These are phyloP conservation scores for Amanita pallidorosea DNA, from an alignment of 768 basidiomycete species.

Conservation along the genomic window DNA sequence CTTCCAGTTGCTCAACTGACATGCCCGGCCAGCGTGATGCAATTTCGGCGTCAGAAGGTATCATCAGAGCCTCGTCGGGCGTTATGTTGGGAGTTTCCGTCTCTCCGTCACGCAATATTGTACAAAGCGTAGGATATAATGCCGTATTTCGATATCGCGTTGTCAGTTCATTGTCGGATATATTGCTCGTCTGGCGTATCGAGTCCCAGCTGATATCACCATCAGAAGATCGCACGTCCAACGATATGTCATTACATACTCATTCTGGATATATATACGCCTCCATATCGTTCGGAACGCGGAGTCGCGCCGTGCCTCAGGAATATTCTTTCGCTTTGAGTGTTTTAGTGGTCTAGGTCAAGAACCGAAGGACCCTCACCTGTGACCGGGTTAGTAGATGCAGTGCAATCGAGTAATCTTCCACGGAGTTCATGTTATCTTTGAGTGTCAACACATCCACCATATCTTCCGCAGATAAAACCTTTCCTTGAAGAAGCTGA, in stretches of 20 bases:
- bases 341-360: neutral
- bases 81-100: constrained; percentile 40
- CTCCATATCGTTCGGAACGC: constrained; percentile 79
- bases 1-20: constrained; percentile 53
- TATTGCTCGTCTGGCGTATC: constrained; percentile 62
- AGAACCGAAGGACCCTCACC: constrained; percentile 18
- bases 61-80: constrained; percentile 47
- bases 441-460: constrained; percentile 82
- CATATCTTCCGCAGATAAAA: constrained; percentile 66
- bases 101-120: constrained; percentile 30
- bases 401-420: constrained; percentile 61
- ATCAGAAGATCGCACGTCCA: neutral
- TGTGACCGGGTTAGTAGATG: constrained; percentile 49
- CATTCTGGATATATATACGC: constrained; percentile 77
- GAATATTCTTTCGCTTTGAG: constrained; percentile 38
- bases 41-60: constrained; percentile 51
- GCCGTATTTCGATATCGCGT: constrained; percentile 66
- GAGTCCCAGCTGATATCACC: constrained; percentile 52
- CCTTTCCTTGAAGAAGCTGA: constrained; percentile 62
- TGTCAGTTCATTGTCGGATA: constrained; percentile 70
- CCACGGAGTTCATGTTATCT: constrained; percentile 50
- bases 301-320: constrained; percentile 55
- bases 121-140: constrained; percentile 54
- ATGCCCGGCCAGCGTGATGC: constrained; percentile 66
- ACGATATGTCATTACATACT: constrained; percentile 35